phyloP scores from a whole-genome alignment of 2,329 filamentous ascomycete species.

The Fusarium protoensiforme region DNA sequence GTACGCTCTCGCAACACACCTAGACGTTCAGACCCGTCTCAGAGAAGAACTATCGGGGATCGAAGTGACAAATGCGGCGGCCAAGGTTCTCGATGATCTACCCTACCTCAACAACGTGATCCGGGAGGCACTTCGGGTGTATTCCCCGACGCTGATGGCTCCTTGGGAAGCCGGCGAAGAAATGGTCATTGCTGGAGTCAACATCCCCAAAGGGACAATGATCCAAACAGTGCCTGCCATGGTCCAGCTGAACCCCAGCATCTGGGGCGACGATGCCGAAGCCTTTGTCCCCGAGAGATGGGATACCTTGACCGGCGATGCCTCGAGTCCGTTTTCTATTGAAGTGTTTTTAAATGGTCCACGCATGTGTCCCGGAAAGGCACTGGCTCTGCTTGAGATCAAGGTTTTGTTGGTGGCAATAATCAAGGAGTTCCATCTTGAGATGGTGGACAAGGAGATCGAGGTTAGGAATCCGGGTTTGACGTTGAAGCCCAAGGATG shows the following conservation, averaged over 20 bases:
- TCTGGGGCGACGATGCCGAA: constrained; percentile 12
- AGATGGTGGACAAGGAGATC: background rate
- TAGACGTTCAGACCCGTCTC: background rate
- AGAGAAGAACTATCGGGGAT: background rate
- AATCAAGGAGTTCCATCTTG: constrained; percentile 10
- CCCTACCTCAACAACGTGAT: constrained; percentile 23
- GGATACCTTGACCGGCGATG: background rate
- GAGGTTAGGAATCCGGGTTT: constrained; percentile 18
- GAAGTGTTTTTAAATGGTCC: constrained; percentile 18
- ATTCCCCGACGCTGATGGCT: constrained; percentile 9
- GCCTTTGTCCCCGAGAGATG: constrained; percentile 11
- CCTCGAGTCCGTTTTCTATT: constrained; percentile 4
- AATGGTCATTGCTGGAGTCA: background rate
- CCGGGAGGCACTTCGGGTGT: constrained; percentile 16
- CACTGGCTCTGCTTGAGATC: constrained; percentile 18
- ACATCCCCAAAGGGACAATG: constrained; percentile 16
- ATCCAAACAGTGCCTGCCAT: constrained; percentile 17
- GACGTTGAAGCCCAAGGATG: background rate
- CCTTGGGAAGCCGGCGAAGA: constrained; percentile 19
- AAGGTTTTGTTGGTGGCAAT: constrained; percentile 11
- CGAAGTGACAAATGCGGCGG: fast-evolving
- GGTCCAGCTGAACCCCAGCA: constrained; percentile 15
- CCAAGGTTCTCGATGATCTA: constrained; percentile 7
- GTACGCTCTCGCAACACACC: constrained; percentile 12
- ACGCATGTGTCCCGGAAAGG: constrained; percentile 24